phyloP scores from a whole-genome alignment of 306 rosid species.

The Vigna reflexopilosa region DNA sequence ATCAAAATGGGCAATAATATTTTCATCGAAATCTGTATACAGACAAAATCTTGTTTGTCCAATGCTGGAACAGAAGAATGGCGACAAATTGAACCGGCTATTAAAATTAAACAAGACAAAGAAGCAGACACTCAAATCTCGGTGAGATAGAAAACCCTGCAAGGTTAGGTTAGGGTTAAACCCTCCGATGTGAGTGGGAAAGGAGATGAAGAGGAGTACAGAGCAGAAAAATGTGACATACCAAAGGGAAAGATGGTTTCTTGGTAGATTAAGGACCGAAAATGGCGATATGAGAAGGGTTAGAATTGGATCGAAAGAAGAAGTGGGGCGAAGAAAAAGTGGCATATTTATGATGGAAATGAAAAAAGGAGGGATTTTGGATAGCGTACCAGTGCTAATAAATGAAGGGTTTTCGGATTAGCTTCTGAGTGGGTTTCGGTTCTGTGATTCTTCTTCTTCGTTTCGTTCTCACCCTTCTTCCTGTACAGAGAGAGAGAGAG shows the following conservation, averaged over 20 bases:
- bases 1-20: constrained; percentile 8
- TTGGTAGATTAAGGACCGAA: constrained; percentile 29
- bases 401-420: constrained; percentile 51
- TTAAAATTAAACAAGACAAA: not conserved
- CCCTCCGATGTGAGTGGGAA: constrained; percentile 36
- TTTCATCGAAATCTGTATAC: constrained; percentile 1
- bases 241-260: constrained; percentile 31
- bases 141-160: not conserved
- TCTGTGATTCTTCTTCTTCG: constrained; percentile 38
- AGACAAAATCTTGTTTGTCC: not conserved
- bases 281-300: constrained; percentile 39
- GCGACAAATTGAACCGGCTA: constrained; percentile 10
- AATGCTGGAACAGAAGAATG: constrained; percentile 30
- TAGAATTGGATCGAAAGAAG: constrained; percentile 45
- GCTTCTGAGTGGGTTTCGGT: constrained; percentile 46
- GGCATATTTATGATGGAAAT: constrained; percentile 45
- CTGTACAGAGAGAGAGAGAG: not conserved
- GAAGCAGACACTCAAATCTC: constrained; percentile 26
- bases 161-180: constrained; percentile 20
- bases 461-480: constrained; percentile 28
- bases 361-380: constrained; percentile 41
- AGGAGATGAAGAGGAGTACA: not conserved
- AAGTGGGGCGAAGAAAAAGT: constrained; percentile 35
- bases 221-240: constrained; percentile 44
- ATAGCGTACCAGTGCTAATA: constrained; percentile 50